Base-by-base conservation (phyloP, 2,329 filamentous ascomycete genomes). In the Fusarium keratoplasticum region DNA sequence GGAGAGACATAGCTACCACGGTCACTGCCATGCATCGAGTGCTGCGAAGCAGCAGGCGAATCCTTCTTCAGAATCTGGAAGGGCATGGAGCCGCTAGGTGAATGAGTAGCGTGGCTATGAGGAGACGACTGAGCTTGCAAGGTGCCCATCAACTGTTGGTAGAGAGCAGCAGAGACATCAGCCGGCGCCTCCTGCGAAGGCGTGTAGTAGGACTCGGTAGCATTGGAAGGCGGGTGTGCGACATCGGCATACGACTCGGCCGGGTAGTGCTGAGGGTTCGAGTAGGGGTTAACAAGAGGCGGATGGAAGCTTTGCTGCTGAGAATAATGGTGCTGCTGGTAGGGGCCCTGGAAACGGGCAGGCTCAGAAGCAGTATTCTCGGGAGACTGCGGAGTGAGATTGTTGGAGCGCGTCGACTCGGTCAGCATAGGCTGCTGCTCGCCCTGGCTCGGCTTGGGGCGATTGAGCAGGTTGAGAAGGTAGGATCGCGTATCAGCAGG, bases 381-480 rank as follows among this genome's bases (percentile, higher is more conserved):
- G 52, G 79, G 78, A 40, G 86, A 86, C 69, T 86, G 84, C 6
- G 87, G 86, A 7, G 86, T 87, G 72, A 84, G 80, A 63, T 82
- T 85, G 73, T 81, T 80, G 29, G 85, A 83, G 64, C 86, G 84
- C 25, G 84, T 81, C 14, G 83, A 78, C 70, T 88, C 87, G 61
- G 81, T 79, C 70, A 85, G 61, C 62, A 83, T 76, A 7, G 82
- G 79, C 71, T 84, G 79, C 71, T 84, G 84, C 55, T 91, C 89
- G 57, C 84, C 86, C 81, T 92, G 90, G 67, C 87, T 86, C 14
- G 90, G 90, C 83, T 92, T 95, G 61, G 93, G 91, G 58, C 93
- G 92, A 79, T 95, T 96, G 73, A 99, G 89, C 67, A 98, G 87
- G 77, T 94, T 93, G 71, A 98, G 90, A 57, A 99, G 87, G 80